Evolutionary conservation across 116 monocot genomes (phyloP).

Genomic region (Cymodocea nodosa): DNA sequence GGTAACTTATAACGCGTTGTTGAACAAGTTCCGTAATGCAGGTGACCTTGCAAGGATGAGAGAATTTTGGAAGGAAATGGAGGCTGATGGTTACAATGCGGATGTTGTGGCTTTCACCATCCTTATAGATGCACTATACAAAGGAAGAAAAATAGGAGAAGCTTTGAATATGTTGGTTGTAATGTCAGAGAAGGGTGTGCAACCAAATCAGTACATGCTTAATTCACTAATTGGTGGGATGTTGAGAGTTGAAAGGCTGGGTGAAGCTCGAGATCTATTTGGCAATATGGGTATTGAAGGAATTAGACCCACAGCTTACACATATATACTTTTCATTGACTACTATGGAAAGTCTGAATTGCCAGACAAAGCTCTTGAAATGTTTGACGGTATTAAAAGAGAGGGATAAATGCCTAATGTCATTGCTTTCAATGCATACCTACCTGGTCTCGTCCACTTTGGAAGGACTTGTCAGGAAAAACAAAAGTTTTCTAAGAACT

Average conservation of each 20-base stretch:
- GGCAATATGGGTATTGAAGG: slow-evolving; percentile 36
- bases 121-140: slow-evolving; percentile 58
- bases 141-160: slow-evolving; percentile 53
- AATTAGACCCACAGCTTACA: slow-evolving; percentile 41
- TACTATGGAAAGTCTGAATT: slow-evolving; percentile 65
- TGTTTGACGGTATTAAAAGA: slow-evolving; percentile 58
- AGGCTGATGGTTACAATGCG: slow-evolving; percentile 56
- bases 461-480: slow-evolving; percentile 53
- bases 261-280: slow-evolving; percentile 51
- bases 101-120: slow-evolving; percentile 73
- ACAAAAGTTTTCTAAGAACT: slow-evolving; percentile 49
- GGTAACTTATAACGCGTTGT: slow-evolving; percentile 68
- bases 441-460: slow-evolving; percentile 59
- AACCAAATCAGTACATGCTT: slow-evolving; percentile 66
- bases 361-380: slow-evolving; percentile 42
- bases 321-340: slow-evolving; percentile 83
- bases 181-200: slow-evolving; percentile 49
- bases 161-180: slow-evolving; percentile 43
- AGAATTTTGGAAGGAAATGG: slow-evolving; percentile 72
- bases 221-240: slow-evolving; percentile 61
- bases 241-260: slow-evolving; percentile 36
- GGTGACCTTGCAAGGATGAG: slow-evolving; percentile 53
- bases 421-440: slow-evolving; percentile 80
- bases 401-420: slow-evolving; percentile 66
- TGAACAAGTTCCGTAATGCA: slow-evolving; percentile 66